Conservation (phyloP, 2,329 filamentous ascomycete genomes). For the Macrophomina pseudophaseolina region DNA sequence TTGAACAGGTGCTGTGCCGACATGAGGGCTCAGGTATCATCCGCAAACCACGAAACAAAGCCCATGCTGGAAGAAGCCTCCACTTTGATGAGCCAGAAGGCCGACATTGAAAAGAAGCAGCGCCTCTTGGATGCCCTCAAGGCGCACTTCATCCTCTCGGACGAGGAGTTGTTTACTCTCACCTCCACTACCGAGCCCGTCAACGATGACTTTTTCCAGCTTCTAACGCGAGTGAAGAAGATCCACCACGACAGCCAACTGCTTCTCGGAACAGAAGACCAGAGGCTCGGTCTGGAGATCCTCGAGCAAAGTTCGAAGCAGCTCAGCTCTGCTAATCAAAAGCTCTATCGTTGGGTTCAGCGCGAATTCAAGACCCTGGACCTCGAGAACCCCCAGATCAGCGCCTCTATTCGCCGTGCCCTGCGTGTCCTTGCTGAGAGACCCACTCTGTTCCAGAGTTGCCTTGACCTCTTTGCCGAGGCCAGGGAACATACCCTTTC, state of each 20-base stretch:
- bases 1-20: constrained; percentile 80
- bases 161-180: constrained; percentile 76
- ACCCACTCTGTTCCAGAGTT: constrained; percentile 89
- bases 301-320: constrained; percentile 89
- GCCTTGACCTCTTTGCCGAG: constrained; percentile 90
- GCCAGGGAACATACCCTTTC: constrained; percentile 85
- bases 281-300: constrained; percentile 84
- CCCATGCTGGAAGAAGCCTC: constrained; percentile 79
- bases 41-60: constrained; percentile 75
- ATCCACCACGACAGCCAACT: constrained; percentile 89
- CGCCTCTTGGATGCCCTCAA: constrained; percentile 77
- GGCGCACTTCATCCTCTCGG: constrained; percentile 81
- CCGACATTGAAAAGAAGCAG: constrained; percentile 79
- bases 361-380: constrained; percentile 91
- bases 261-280: constrained; percentile 86
- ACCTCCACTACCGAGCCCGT: constrained; percentile 82
- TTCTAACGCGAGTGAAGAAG: constrained; percentile 79
- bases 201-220: constrained; percentile 80
- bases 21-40: constrained; percentile 77
- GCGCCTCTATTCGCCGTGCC: constrained; percentile 79
- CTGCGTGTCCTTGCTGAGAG: constrained; percentile 87
- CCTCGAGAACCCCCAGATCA: constrained; percentile 92
- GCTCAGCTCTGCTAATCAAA: constrained; percentile 89
- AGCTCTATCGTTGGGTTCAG: constrained; percentile 94
- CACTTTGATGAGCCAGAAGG: constrained; percentile 72